Base-by-base conservation (phyloP, 495 filamentous ascomycete species). In the Chaetomium fimeti region DNA sequence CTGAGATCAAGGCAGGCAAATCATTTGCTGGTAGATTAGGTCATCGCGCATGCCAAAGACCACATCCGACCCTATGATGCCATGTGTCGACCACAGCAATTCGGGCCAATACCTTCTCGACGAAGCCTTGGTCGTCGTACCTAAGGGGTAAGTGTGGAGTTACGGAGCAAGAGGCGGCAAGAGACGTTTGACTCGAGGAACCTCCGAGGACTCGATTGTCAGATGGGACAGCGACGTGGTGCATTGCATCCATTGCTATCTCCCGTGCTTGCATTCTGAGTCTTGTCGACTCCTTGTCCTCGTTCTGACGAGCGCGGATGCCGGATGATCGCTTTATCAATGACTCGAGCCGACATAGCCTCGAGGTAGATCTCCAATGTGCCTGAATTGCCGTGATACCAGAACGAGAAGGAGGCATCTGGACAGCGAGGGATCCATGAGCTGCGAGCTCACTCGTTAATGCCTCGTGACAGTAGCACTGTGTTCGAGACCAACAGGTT, bases 401-500 rank as follows among this genome's bases (percentile, higher is more conserved):
- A 36, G 32, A 36, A 36, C 8, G 32, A 36, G 32, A 36, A 36
- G 32, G 24, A 16, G 48, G 22, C 48, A 51, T 13, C 22, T 51
- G 22, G 25, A 51, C 40, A 15, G 11, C 48, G 7, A 24, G 53
- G 29, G 53, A 38, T 56, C 28, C 29, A 38, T 28, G 53, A 22
- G n/a, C 11, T 13, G 12, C 22, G 6, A 51, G 32, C 27, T 24
- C 8, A 9, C 9, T 12, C 27, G 48, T n/a, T 24, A 47, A 51
- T 27, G 24, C 48, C 48, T 51, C 22, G 48, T 56, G 29, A 40
- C 53, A 56, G 53, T 28, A 16, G 5, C 28, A 56, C 40, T 43
- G 40, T 43, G 40, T 13, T 43, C 40, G 32, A 36, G 32, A 9
- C 32, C 32, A 36, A 36, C 32, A 36, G 32, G 32, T 36, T 36